These are phyloP conservation scores for Chalciporus sp. DNA, from an alignment of 1,284 basidiomycete genomes.

Conservation along the genomic window DNA sequence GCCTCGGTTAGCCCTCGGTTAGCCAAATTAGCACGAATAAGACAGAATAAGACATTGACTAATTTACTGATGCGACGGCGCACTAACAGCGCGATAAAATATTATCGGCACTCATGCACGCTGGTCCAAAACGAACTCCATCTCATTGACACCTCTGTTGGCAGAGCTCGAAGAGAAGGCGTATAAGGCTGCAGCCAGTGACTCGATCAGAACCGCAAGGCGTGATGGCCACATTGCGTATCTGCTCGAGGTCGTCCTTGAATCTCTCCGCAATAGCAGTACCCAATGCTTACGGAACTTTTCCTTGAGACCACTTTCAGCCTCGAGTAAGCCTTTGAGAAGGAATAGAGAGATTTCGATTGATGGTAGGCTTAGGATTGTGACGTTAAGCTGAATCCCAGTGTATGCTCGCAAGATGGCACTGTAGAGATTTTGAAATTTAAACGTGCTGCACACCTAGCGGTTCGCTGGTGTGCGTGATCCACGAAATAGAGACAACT, in stretches of 20 bases:
- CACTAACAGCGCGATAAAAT: background rate
- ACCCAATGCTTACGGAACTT: conserved; percentile 82
- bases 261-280: conserved; percentile 77
- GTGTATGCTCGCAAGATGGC: no score
- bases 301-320: conserved; percentile 58
- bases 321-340: conserved; percentile 37
- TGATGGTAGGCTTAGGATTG: conserved; percentile 47
- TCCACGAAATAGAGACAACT: no score
- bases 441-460: no score
- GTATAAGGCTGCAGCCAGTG: no score
- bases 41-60: no score
- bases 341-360: conserved; percentile 54
- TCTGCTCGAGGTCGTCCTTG: conserved; percentile 73
- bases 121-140: conserved; percentile 48
- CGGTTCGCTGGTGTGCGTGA: no score
- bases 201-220: conserved; percentile 73
- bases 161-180: conserved; percentile 51
- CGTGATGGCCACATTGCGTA: conserved; percentile 68
- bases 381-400: no score
- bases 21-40: no score
- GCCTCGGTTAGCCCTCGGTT: no score
- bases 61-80: no score
- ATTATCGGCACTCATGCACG: background rate
- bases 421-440: no score
- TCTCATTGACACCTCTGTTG: conserved; percentile 44